Evolutionary conservation across 805 yeast species (phyloP).

Genomic region (Candida verbasci): DNA sequence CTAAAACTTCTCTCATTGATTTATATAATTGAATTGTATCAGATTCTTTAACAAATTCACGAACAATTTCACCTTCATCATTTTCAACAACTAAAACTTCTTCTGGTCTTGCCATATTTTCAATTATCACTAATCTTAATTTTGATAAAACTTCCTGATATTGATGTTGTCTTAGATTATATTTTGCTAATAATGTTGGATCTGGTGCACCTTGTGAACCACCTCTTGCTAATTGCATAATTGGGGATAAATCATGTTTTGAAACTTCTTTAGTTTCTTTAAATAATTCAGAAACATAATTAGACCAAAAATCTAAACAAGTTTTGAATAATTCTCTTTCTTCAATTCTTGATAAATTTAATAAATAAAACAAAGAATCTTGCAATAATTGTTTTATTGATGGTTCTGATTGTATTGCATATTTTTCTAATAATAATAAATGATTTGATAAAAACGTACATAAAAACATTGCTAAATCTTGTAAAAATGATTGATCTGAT

Average conservation of each 20-base stretch:
- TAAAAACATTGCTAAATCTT: slow-evolving; percentile 90
- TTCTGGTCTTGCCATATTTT: slow-evolving; percentile 97
- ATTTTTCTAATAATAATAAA: slow-evolving; percentile 57
- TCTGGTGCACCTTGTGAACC: slow-evolving; percentile 79
- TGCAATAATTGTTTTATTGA: slow-evolving; percentile 53
- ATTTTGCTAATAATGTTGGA: slow-evolving; percentile 71
- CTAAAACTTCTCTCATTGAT: slow-evolving; percentile 92
- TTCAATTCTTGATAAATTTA: slow-evolving; percentile 82
- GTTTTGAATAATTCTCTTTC: slow-evolving; percentile 96
- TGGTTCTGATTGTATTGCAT: slow-evolving; percentile 35
- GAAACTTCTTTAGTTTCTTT: slow-evolving; percentile 84
- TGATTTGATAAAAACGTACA: slow-evolving; percentile 81
- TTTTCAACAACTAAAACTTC: slow-evolving; percentile 96
- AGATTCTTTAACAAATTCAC: slow-evolving; percentile 94
- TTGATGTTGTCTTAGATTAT: slow-evolving; percentile 80
- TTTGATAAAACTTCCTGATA: slow-evolving; percentile 76
- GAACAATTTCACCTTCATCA: slow-evolving; percentile 98
- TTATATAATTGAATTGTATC: slow-evolving; percentile 95
- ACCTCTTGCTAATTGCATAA: slow-evolving; percentile 60
- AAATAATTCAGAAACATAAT: slow-evolving; percentile 76
- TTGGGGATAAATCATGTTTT: slow-evolving; percentile 63
- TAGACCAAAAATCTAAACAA: slow-evolving; percentile 91
- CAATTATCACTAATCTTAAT: slow-evolving; percentile 89
- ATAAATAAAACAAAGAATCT: slow-evolving; percentile 73
- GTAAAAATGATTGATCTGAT: slow-evolving; percentile 87